Evolutionary conservation across 495 filamentous ascomycete species (phyloP).

Genomic region (Massariosphaeria phaeospora): DNA sequence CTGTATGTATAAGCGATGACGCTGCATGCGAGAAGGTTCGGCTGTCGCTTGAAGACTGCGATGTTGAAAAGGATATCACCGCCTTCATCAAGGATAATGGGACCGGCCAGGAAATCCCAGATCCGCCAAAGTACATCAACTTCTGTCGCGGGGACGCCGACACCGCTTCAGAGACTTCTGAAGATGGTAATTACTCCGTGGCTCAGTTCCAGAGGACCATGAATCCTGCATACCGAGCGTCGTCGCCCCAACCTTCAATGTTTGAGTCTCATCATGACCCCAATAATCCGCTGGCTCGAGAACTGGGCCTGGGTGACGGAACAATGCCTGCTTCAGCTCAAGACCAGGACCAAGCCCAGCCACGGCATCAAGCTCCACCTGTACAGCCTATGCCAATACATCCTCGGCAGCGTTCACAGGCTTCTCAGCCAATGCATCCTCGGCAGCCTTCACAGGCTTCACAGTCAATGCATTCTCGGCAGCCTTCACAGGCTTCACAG

Average conservation of each 20-base stretch:
- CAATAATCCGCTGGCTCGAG: conserved; percentile 59
- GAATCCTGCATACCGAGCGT: conserved; percentile 89
- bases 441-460: background rate
- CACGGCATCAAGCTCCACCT: background rate
- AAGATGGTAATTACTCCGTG: conserved; percentile 81
- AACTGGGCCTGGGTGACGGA: conserved; percentile 54
- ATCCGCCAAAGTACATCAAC: conserved; percentile 96
- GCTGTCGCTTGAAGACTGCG: conserved; percentile 89
- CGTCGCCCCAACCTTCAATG: conserved; percentile 80
- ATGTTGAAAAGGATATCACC: conserved; percentile 92
- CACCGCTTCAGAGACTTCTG: conserved; percentile 71
- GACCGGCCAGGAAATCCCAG: conserved; percentile 95
- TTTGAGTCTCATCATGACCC: conserved; percentile 88
- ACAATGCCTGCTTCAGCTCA: conserved; percentile 44
- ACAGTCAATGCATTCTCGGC: background rate
- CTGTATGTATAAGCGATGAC: conserved; percentile 98
- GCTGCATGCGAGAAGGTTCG: conserved; percentile 92
- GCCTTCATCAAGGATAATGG: conserved; percentile 83
- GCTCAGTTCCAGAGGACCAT: conserved; percentile 93
- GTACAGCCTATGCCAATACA: conserved; percentile 3
- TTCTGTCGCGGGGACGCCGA: conserved; percentile 92
- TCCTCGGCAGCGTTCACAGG: background rate
- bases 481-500: background rate
- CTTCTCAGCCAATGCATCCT: background rate
- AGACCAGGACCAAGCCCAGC: conserved; percentile 38